Evolutionary conservation across 768 basidiomycete species (phyloP).

Genomic region (Scleroderma bovista): DNA sequence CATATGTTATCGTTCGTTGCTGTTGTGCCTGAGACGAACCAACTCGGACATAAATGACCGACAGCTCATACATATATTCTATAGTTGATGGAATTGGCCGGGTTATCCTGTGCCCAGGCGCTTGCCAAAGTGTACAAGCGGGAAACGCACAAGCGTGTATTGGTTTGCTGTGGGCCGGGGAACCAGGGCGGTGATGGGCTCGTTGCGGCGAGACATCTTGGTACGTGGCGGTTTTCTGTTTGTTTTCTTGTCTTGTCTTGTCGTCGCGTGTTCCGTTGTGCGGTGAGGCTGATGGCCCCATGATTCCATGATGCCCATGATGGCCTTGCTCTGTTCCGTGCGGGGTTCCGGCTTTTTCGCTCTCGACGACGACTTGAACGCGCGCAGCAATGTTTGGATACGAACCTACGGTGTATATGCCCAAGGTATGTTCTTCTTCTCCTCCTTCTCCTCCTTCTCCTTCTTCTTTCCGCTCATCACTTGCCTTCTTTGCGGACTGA

Average conservation of each 20-base stretch:
- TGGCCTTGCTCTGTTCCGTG: not conserved
- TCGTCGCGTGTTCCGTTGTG: not conserved
- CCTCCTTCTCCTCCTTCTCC: not conserved
- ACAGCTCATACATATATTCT: too few relatives aligned
- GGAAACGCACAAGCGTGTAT: conserved; percentile 64
- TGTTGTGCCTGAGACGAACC: too few relatives aligned
- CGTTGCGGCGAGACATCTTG: conserved; percentile 92
- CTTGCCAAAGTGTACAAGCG: conserved; percentile 72
- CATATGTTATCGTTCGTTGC: too few relatives aligned
- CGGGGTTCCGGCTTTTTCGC: conserved; percentile 1
- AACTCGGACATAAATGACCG: too few relatives aligned
- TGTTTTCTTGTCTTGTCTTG: not conserved
- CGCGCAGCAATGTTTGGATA: conserved; percentile 88
- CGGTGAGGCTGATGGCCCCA: not conserved
- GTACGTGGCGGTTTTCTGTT: too few relatives aligned
- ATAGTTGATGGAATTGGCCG: conserved; percentile 95
- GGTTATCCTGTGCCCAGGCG: conserved; percentile 87
- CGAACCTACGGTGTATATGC: conserved; percentile 84
- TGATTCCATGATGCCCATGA: too few relatives aligned
- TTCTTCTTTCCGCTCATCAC: not conserved
- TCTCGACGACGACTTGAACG: not conserved
- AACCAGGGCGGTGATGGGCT: conserved; percentile 98
- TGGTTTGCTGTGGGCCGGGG: conserved; percentile 97
- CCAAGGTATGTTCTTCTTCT: conserved; percentile 54
- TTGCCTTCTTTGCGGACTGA: not conserved